Conservation (phyloP, 176 grass and related monocot genomes). For the Olyra latifolia region DNA sequence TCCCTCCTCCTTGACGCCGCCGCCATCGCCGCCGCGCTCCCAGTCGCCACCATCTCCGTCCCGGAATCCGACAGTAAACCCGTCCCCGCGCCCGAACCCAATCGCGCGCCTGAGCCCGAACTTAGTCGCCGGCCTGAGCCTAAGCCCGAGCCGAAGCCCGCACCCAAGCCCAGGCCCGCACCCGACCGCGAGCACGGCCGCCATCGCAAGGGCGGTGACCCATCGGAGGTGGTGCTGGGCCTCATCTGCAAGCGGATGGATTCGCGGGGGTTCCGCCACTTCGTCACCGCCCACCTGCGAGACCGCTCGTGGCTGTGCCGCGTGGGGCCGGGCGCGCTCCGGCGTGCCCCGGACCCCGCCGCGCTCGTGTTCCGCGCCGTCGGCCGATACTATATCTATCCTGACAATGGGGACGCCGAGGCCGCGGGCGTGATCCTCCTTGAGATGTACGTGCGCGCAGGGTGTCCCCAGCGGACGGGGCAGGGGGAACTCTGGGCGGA, state of each 20-base stretch:
- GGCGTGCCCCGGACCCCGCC: constrained; percentile 43
- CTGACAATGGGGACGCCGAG: constrained; percentile 33
- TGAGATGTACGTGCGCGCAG: constrained; percentile 54
- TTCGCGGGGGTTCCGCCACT: constrained; percentile 39
- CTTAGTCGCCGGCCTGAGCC: background rate
- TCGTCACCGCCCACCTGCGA: constrained; percentile 24
- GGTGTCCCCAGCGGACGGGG: constrained; percentile 29
- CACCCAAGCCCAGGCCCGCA: background rate
- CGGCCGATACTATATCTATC: constrained; percentile 53
- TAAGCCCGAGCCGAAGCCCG: background rate
- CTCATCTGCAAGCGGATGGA: constrained; percentile 39
- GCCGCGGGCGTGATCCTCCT: constrained; percentile 62
- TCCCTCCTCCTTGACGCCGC: constrained; percentile 29
- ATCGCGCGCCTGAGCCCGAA: background rate
- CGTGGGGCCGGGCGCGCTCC: constrained; percentile 36
- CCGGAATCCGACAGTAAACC: background rate
- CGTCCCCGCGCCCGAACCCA: background rate
- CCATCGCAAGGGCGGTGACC: background rate
- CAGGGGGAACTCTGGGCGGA: constrained; percentile 19
- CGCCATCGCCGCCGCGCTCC: constrained; percentile 43
- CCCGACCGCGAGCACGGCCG: background rate
- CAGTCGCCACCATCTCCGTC: background rate
- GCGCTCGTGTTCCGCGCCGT: constrained; percentile 50
- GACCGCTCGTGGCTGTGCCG: constrained; percentile 47
- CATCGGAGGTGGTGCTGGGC: constrained; percentile 3